Evolutionary conservation across 2,329 filamentous ascomycete species (phyloP).

Genomic region (Diaporthe destruens): DNA sequence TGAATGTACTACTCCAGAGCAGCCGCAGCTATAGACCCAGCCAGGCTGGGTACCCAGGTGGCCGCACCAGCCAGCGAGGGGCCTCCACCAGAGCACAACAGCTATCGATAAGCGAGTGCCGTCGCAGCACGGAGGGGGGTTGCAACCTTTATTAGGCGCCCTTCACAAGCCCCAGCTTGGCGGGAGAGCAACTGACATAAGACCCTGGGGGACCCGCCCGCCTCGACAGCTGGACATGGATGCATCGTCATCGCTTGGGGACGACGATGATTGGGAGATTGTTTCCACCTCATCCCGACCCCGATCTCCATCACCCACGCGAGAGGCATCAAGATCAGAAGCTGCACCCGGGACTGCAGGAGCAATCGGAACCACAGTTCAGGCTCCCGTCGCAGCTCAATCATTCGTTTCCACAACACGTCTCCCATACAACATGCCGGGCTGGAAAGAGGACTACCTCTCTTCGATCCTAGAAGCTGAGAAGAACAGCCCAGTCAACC

Average conservation of each 20-base stretch:
- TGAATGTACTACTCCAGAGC: neutral
- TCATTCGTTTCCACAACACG: too few species aligned
- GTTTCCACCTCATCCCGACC: slow-evolving; percentile 34
- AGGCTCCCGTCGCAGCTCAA: slow-evolving; percentile 5
- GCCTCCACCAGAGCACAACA: neutral
- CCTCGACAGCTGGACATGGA: slow-evolving; percentile 19
- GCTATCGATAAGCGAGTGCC: slow-evolving; percentile 37
- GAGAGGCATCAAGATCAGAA: neutral
- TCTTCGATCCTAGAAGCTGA: slow-evolving; percentile 79
- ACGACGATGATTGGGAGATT: slow-evolving; percentile 37
- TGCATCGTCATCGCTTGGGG: slow-evolving; percentile 30
- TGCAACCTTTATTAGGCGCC: neutral
- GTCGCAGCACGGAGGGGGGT: neutral
- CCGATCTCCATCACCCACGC: slow-evolving; percentile 22
- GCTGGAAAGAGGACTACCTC: slow-evolving; percentile 87
- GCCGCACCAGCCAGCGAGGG: neutral
- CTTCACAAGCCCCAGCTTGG: slow-evolving; percentile 22
- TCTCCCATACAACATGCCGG: slow-evolving; percentile 60
- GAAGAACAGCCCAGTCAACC: slow-evolving; percentile 71
- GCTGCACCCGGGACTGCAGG: neutral
- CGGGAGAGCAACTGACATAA: slow-evolving; percentile 18
- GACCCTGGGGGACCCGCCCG: slow-evolving; percentile 28
- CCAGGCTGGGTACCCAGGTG: neutral
- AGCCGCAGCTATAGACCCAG: slow-evolving; percentile 1
- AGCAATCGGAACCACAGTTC: neutral